A percentile compares a stretch with the other conserved stretches of the same genome.
Conservation (phyloP, 106 monocot species). For the Acorus gramineus region DNA sequence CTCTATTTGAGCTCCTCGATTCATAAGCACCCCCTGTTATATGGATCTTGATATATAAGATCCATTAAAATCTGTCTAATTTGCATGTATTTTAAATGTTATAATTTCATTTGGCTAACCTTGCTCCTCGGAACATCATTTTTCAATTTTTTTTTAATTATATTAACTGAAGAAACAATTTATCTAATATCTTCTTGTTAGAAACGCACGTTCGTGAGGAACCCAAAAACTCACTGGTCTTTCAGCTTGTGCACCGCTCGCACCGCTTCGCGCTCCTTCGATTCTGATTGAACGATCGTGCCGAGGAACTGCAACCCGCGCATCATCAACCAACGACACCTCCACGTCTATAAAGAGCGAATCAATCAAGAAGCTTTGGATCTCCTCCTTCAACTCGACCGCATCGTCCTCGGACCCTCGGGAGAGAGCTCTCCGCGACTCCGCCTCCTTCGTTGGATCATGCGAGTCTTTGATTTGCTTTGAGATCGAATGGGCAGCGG, state of each 20-base stretch:
- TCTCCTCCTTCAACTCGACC: conserved; percentile 41
- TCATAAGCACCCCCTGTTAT: too few relatives aligned
- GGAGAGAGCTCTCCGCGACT: neutral
- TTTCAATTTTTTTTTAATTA: too few relatives aligned
- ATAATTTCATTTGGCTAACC: too few relatives aligned
- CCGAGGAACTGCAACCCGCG: conserved; percentile 72
- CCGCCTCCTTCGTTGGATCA: neutral
- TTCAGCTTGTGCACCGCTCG: conserved; percentile 83
- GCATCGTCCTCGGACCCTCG: conserved; percentile 54
- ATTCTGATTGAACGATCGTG: conserved; percentile 19
- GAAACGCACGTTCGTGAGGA: conserved; percentile 56
- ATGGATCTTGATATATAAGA: too few relatives aligned
- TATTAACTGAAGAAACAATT: too few relatives aligned
- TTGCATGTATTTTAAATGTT: too few relatives aligned
- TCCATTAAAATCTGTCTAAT: too few relatives aligned
- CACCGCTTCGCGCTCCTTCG: conserved; percentile 30
- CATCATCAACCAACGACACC: conserved; percentile 14
- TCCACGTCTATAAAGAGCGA: conserved; percentile 50
- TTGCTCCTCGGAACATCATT: too few relatives aligned
- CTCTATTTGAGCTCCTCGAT: too few relatives aligned
- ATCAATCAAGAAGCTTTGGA: conserved; percentile 35
- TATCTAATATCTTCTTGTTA: too few relatives aligned
- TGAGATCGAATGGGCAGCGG: conserved; percentile 34
- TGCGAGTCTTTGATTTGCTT: conserved; percentile 40
- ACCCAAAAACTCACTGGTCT: conserved; percentile 66